These are phyloP conservation scores for Fusarium mangiferae DNA, from an alignment of 2,329 filamentous ascomycete genomes.

Conservation along the genomic window DNA sequence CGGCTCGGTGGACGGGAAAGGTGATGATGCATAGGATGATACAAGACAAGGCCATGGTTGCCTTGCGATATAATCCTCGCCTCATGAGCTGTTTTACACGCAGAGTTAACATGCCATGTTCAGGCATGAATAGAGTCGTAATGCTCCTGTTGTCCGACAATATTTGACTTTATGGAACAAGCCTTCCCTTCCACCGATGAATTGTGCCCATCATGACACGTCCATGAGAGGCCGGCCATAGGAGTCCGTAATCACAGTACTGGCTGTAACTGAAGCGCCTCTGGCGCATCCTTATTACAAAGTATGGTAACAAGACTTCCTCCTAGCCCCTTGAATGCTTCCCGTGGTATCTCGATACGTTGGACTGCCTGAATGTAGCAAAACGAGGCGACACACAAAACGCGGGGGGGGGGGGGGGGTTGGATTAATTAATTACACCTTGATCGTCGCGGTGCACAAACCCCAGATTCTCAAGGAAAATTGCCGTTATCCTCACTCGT, in stretches of 20 bases:
- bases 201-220: not conserved
- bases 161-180: not conserved
- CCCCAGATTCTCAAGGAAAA: not conserved
- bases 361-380: not conserved
- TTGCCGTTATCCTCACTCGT: not conserved
- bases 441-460: not conserved
- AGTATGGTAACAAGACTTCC: not conserved
- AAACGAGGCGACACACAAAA: not conserved
- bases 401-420: not conserved
- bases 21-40: not conserved
- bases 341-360: not conserved
- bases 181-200: constrained; percentile 16
- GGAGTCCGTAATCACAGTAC: not conserved
- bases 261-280: constrained; percentile 8
- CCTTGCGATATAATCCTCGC: not conserved
- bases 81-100: not conserved
- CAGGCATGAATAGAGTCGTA: not conserved
- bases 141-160: constrained; percentile 16
- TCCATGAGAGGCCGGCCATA: not conserved
- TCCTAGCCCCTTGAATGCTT: not conserved
- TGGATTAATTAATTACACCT: not conserved
- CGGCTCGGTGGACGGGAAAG: constrained; percentile 1
- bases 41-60: constrained; percentile 8
- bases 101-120: not conserved
- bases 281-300: not conserved